These are phyloP conservation scores for Solanum hybrid DNA, from an alignment of 305 asterid genomes.

Conservation along the genomic window DNA sequence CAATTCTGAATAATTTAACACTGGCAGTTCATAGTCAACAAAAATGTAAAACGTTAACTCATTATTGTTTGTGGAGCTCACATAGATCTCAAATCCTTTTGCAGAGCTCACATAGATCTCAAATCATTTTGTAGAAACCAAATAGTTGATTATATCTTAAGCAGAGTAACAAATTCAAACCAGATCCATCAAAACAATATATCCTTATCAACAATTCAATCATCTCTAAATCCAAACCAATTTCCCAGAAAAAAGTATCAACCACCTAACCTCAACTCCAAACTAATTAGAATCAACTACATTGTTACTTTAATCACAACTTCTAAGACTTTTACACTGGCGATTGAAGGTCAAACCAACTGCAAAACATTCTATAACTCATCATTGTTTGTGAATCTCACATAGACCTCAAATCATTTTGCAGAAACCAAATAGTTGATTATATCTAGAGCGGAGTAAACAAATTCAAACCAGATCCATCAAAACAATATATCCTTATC, in stretches of 20 bases:
- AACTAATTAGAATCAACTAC: background rate
- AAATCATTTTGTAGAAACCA: background rate
- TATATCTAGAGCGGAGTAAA: background rate
- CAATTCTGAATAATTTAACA: too few species aligned
- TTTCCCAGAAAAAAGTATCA: background rate
- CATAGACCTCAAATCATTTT: background rate
- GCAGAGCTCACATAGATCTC: too few species aligned
- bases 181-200: background rate
- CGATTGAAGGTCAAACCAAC: background rate
- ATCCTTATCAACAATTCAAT: background rate
- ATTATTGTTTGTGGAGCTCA: background rate
- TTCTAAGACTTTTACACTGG: background rate
- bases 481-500: background rate
- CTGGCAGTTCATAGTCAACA: too few species aligned
- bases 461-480: background rate
- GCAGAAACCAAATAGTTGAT: background rate
- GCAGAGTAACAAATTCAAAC: background rate
- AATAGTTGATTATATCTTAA: background rate
- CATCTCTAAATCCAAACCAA: background rate
- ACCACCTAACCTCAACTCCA: background rate
- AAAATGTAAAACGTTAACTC: background rate
- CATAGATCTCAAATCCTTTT: background rate
- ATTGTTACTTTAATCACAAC: background rate
- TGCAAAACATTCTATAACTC: background rate
- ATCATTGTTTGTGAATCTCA: background rate